Conservation (phyloP, 129 eudicot genomes). For the Artemisia argyi region DNA sequence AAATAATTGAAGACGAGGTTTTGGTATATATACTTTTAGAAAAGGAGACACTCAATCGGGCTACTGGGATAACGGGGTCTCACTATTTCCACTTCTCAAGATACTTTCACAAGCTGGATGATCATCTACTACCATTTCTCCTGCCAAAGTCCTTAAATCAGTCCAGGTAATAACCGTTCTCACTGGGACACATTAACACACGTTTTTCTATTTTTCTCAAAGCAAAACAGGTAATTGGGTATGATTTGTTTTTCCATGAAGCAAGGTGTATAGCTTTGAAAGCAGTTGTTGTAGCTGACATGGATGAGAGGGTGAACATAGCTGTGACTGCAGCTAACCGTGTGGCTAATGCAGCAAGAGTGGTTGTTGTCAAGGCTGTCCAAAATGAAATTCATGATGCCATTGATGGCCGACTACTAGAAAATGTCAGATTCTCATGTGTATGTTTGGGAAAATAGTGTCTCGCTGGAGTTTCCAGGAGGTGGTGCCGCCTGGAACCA, state of each 20-base stretch:
- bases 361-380: neutral
- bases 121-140: neutral
- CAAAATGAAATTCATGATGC: neutral
- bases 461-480: neutral
- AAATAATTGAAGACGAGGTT: neutral
- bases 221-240: neutral
- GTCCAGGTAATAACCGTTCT: neutral
- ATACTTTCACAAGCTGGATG: neutral
- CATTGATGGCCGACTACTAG: neutral
- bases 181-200: neutral
- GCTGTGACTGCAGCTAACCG: neutral
- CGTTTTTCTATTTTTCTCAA: neutral
- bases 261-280: neutral
- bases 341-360: neutral
- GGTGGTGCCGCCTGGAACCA: neutral
- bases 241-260: neutral
- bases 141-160: neutral
- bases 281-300: neutral
- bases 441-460: neutral
- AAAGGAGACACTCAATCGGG: neutral
- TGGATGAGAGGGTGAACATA: neutral
- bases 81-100: neutral
- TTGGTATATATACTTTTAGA: neutral
- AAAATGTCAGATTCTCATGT: neutral
- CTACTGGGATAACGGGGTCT: too few species aligned